Percentiles rank a stretch among this genome's conserved stretches.
phyloP scores from a whole-genome alignment of 1,284 basidiomycete genomes.

The Marasmius oreades region DNA sequence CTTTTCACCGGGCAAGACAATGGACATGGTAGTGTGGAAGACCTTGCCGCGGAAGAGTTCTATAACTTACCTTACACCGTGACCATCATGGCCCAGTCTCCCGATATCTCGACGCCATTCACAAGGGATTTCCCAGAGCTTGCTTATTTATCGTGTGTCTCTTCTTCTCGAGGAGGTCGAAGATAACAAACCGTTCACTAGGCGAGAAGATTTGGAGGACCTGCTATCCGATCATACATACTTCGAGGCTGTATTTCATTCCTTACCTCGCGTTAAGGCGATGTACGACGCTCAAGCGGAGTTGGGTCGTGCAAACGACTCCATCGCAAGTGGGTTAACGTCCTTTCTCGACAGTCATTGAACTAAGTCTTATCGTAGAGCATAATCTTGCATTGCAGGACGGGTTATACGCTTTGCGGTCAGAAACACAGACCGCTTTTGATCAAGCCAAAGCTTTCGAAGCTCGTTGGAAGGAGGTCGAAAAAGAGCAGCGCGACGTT shows the following conservation, averaged over 20 bases:
- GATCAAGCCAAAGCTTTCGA: constrained; percentile 80
- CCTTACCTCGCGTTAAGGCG: constrained; percentile 67
- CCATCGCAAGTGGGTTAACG: constrained; percentile 69
- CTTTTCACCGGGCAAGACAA: constrained; percentile 65
- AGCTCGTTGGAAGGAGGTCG: constrained; percentile 77
- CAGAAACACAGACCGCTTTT: constrained; percentile 82
- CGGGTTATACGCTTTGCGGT: constrained; percentile 64
- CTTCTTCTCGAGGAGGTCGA: constrained; percentile 6
- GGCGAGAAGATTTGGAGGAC: constrained; percentile 86
- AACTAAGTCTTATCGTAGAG: constrained; percentile 36
- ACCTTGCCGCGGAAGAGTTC: background rate
- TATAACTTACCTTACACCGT: constrained; percentile 7
- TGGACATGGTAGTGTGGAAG: constrained; percentile 39
- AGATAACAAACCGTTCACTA: constrained; percentile 28
- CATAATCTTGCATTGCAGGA: constrained; percentile 77
- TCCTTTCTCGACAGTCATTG: constrained; percentile 14
- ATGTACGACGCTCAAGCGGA: constrained; percentile 75
- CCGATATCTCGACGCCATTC: constrained; percentile 44
- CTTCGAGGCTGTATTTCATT: constrained; percentile 85
- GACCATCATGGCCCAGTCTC: constrained; percentile 16
- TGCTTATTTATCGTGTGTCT: constrained; percentile 59
- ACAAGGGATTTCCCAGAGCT: constrained; percentile 70
- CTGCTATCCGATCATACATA: constrained; percentile 77
- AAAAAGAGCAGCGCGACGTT: constrained; percentile 81
- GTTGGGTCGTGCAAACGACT: constrained; percentile 78